Evolutionary conservation across 2,329 filamentous ascomycete genomes (phyloP).

Genomic region (Cytospora piceae): DNA sequence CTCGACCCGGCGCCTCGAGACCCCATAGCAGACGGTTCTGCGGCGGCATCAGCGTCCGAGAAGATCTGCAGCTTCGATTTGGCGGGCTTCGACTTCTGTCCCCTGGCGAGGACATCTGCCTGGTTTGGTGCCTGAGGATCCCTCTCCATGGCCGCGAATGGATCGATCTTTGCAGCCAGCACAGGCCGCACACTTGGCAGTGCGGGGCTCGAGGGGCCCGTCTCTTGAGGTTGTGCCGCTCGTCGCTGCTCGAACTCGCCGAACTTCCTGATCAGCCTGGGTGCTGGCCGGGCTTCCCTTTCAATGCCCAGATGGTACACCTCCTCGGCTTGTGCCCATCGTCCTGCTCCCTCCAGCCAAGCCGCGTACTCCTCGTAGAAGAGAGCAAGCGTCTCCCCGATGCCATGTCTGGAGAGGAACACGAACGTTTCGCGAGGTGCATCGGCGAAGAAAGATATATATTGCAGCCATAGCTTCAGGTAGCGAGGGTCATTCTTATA

Average conservation of each 20-base stretch:
- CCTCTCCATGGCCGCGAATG: slow-evolving; percentile 63
- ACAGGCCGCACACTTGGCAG: slow-evolving; percentile 82
- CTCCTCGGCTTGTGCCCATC: slow-evolving; percentile 92
- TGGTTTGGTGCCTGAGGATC: slow-evolving; percentile 70
- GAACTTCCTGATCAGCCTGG: slow-evolving; percentile 85
- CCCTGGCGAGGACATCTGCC: slow-evolving; percentile 48
- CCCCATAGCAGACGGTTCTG: slow-evolving; percentile 59
- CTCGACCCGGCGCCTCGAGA: slow-evolving; percentile 59
- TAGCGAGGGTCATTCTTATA: slow-evolving; percentile 97
- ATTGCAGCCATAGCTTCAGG: slow-evolving; percentile 89
- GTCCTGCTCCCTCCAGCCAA: slow-evolving; percentile 82
- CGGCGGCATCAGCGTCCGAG: slow-evolving; percentile 70
- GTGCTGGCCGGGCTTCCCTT: slow-evolving; percentile 79
- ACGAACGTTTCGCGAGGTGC: slow-evolving; percentile 91
- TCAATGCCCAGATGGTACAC: slow-evolving; percentile 91
- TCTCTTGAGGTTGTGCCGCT: slow-evolving; percentile 54
- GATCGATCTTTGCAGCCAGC: slow-evolving; percentile 82
- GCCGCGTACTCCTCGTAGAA: slow-evolving; percentile 97
- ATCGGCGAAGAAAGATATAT: slow-evolving; percentile 91
- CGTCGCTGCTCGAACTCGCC: slow-evolving; percentile 85
- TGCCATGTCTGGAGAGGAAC: slow-evolving; percentile 84
- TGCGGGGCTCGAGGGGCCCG: slow-evolving; percentile 81
- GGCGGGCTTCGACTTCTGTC: slow-evolving; percentile 63
- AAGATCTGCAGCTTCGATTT: slow-evolving; percentile 90
- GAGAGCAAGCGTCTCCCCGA: slow-evolving; percentile 84